These are phyloP conservation scores for Tuber melanosporum DNA, from an alignment of 495 filamentous ascomycete species.

Conservation along the genomic window DNA sequence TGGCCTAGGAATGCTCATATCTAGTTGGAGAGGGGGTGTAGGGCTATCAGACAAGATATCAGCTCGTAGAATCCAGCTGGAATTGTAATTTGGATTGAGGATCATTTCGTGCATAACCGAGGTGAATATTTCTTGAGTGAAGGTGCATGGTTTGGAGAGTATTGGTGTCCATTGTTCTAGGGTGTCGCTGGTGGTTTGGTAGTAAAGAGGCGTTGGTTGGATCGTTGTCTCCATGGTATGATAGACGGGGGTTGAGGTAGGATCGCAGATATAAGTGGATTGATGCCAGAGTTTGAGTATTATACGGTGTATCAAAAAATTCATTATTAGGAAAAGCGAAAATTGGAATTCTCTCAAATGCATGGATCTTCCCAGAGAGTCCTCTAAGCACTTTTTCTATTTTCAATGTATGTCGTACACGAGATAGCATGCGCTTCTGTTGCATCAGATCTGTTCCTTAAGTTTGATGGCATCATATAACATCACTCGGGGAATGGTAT, in stretches of 20 bases:
- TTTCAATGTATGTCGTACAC: background rate
- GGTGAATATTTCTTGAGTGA: conserved; percentile 54
- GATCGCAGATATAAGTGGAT: background rate
- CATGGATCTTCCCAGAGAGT: background rate
- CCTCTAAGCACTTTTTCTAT: background rate
- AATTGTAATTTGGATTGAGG: conserved; percentile 79
- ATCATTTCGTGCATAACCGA: conserved; percentile 66
- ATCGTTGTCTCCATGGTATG: background rate
- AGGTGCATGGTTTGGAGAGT: conserved; percentile 51
- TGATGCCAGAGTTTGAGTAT: background rate
- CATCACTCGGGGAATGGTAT: background rate
- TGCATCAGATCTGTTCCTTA: background rate
- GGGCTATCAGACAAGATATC: conserved; percentile 63
- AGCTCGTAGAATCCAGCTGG: conserved; percentile 73
- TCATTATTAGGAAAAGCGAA: background rate
- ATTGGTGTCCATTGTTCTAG: conserved; percentile 48
- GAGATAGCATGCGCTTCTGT: background rate
- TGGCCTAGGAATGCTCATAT: conserved; percentile 42
- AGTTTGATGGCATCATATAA: background rate
- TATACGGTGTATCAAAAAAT: background rate
- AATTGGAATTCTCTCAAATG: background rate
- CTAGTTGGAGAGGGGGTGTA: conserved; percentile 22
- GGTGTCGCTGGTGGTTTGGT: background rate
- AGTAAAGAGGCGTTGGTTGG: background rate
- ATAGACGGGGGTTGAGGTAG: background rate